Conservation (phyloP, 2,329 filamentous ascomycete species). For the Stagonosporopsis rhizophila region DNA sequence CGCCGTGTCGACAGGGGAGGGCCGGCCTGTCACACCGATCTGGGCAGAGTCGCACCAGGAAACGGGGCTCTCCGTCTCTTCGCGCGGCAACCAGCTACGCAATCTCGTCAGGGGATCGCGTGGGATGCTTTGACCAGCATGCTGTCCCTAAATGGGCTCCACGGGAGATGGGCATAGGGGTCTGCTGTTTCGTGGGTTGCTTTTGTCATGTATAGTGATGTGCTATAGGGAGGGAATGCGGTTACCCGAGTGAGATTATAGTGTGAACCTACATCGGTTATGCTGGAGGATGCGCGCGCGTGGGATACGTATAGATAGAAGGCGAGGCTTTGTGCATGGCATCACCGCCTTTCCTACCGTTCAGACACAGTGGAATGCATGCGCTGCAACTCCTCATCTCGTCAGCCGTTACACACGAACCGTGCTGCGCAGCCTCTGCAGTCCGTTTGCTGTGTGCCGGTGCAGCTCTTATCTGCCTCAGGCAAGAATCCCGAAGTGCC, state of each 20-base stretch:
- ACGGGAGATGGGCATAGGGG: too few relatives aligned
- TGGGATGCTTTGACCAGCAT: neutral
- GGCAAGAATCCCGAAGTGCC: conserved; percentile 1
- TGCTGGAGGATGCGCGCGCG: conserved; percentile 4
- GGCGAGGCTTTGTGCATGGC: neutral
- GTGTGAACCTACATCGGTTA: neutral
- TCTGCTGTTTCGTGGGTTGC: neutral
- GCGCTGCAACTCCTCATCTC: conserved; percentile 10
- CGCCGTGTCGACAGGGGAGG: neutral
- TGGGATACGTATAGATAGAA: neutral
- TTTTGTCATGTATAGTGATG: neutral
- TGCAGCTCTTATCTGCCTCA: conserved; percentile 6
- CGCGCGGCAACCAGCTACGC: neutral
- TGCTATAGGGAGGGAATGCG: neutral
- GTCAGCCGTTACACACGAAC: conserved; percentile 10
- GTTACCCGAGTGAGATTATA: neutral
- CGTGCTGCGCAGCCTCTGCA: neutral
- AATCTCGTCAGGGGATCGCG: neutral
- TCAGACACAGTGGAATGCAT: conserved; percentile 1
- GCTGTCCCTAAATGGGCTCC: neutral
- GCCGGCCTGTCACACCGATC: conserved; percentile 12
- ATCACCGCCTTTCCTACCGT: conserved; percentile 11
- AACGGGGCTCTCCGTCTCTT: neutral
- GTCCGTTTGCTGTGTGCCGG: neutral
- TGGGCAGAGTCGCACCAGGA: conserved; percentile 4